phyloP scores from a whole-genome alignment of 108 stramenopile species.

The Stephanodiscus minutulus region DNA sequence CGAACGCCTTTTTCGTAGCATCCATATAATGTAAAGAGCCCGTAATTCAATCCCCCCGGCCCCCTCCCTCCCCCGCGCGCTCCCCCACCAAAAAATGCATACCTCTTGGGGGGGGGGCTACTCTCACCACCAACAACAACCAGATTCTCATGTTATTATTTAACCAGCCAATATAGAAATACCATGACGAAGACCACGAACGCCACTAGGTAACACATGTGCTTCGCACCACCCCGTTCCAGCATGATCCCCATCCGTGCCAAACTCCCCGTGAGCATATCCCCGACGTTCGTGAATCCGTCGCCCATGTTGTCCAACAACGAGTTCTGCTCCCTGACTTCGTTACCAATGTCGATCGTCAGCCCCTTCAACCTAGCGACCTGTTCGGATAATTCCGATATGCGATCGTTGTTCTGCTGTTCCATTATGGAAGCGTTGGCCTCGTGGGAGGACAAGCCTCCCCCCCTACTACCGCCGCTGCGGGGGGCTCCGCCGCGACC shows the following conservation, averaged over 20 bases:
- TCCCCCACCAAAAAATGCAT: no score
- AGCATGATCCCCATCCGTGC: slow-evolving; percentile 85
- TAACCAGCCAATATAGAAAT: slow-evolving; percentile 80
- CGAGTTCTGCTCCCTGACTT: slow-evolving; percentile 87
- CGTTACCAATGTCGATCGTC: slow-evolving; percentile 88
- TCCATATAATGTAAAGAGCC: no score
- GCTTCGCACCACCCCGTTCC: slow-evolving; percentile 79
- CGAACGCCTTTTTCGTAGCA: no score
- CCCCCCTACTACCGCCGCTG: slow-evolving; percentile 16
- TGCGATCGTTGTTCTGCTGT: slow-evolving; percentile 87
- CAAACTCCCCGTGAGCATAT: slow-evolving; percentile 73
- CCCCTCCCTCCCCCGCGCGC: no score
- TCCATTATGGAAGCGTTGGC: slow-evolving; percentile 84
- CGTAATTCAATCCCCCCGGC: no score
- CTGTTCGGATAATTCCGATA: slow-evolving; percentile 79
- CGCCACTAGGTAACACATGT: slow-evolving; percentile 88
- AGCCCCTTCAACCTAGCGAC: slow-evolving; percentile 86
- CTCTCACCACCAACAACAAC: no score
- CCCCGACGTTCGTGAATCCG: slow-evolving; percentile 72
- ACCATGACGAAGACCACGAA: slow-evolving; percentile 85
- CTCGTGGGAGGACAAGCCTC: slow-evolving; percentile 59
- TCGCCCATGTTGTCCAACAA: slow-evolving; percentile 87
- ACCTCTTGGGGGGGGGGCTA: no score
- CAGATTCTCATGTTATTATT: slow-evolving; percentile 1
- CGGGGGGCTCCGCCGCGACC: slow-evolving; percentile 5